Base-by-base conservation (phyloP, 2,329 filamentous ascomycete species). In the Westerdykella aurantiaca region DNA sequence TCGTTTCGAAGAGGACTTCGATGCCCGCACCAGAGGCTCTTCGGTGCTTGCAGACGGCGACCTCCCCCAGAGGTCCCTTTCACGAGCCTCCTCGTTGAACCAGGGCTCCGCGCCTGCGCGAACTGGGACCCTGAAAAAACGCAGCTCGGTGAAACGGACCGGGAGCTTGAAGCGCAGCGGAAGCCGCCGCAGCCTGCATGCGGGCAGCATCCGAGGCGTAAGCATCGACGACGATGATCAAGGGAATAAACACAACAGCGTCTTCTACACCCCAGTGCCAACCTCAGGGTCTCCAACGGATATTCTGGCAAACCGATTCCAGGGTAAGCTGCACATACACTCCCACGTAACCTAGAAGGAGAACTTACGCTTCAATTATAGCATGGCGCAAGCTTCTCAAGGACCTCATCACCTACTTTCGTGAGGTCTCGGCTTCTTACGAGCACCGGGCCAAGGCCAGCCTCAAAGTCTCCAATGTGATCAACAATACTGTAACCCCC, bases 351-450 rank as follows among this genome's bases (percentile, higher is more conserved):
- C 2, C 16, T 1, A 10, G 22, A 35, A 31, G 41, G 16, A 6
- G 5, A 49, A 49, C 58, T 63, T 29, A 61, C 48, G 37, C n/a
- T 39, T 34, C 41, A 41, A n/a, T 6, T 43, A 43, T 55, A 94
- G 89, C 86, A 41, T 98, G 93, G 93, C 82, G 93, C 57, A 95
- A 95, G 72, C 79, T 96, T 12, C 78, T 98, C 42, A 97, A 97
- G 66, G 90, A 96, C 54, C 76, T 97, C 37, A 95, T 97, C 53
- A 74, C 86, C 44, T 97, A 95, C 67, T 97, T 96, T 66, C 83
- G 88, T 57, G 93, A 97, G 66, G 82, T 97, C 38, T 88, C 95
- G 63, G 79, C 79, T 40, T 87, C 90, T 38, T 96, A 96, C 67
- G 91, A 98, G 61, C 78, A 84, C 44, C 83, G 86, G 48, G 79